phyloP scores from a whole-genome alignment of 2,329 filamentous ascomycete genomes.

The Ophiostoma novo-ulmi region DNA sequence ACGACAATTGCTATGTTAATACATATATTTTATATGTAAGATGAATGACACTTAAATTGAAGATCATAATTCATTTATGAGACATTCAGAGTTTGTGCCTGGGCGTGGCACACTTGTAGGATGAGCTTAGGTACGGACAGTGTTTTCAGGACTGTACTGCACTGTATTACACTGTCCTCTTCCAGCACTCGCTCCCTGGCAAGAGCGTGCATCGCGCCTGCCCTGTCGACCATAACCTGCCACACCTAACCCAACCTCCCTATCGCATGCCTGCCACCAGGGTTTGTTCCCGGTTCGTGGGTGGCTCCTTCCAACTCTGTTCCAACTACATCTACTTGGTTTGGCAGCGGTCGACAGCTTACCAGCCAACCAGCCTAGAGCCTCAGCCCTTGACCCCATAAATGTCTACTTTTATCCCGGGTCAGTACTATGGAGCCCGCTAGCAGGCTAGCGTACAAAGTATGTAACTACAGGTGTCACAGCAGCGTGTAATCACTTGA shows the following conservation, averaged over 20 bases:
- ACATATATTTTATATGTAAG: not conserved
- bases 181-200: not conserved
- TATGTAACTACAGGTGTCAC: not conserved
- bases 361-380: not conserved
- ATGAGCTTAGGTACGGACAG: not conserved
- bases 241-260: not conserved
- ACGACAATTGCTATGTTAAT: not conserved
- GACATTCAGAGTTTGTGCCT: not conserved
- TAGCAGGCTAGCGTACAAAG: not conserved
- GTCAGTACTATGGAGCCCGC: not conserved
- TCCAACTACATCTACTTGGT: not conserved
- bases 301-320: slow-evolving; percentile 2
- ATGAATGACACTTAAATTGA: not conserved
- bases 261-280: not conserved
- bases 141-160: not conserved
- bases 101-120: not conserved
- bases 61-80: not conserved
- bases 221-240: not conserved
- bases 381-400: not conserved
- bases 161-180: not conserved
- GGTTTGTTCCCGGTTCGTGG: not conserved
- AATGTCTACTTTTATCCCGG: not conserved
- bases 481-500: slow-evolving; percentile 1
- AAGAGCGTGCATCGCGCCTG: not conserved
- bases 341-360: not conserved